A percentile compares a stretch with the other conserved stretches of the same genome.
Evolutionary conservation across 1,284 basidiomycete genomes (phyloP).

Genomic region (Moesziomyces sp.): DNA sequence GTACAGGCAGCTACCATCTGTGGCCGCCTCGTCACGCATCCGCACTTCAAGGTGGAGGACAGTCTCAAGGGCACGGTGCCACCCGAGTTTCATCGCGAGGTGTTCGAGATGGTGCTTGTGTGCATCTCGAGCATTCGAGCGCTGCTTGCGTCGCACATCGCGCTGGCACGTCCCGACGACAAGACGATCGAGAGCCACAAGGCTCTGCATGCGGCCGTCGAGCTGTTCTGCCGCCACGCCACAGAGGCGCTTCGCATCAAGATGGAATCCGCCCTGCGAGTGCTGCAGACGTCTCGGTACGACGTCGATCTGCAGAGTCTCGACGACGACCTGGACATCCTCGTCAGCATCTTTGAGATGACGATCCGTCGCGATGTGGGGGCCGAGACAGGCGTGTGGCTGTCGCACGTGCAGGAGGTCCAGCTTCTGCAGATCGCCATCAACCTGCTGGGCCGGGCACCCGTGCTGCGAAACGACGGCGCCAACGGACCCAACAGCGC

Average conservation of each 20-base stretch:
- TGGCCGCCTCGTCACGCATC: conserved; percentile 77
- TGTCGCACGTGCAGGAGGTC: conserved; percentile 81
- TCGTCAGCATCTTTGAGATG: conserved; percentile 83
- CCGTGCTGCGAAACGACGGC: conserved; percentile 35
- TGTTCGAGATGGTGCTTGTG: conserved; percentile 51
- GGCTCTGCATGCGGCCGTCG: conserved; percentile 80
- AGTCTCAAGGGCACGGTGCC: conserved; percentile 78
- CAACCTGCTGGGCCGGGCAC: conserved; percentile 77
- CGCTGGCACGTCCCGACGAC: conserved; percentile 26
- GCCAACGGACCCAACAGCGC: conserved; percentile 28
- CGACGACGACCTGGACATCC: conserved; percentile 81
- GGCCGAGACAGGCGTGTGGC: conserved; percentile 80
- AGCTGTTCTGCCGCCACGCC: conserved; percentile 78
- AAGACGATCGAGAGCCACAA: conserved; percentile 61
- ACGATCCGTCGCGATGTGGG: conserved; percentile 75
- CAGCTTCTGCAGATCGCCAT: conserved; percentile 82
- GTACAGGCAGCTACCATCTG: conserved; percentile 75
- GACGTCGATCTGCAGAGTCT: conserved; percentile 71
- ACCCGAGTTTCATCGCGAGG: conserved; percentile 77
- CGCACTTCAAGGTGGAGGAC: conserved; percentile 78
- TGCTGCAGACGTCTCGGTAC: conserved; percentile 70
- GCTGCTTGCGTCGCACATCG: conserved; percentile 13
- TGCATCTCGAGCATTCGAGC: conserved; percentile 30
- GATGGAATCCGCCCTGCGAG: conserved; percentile 72
- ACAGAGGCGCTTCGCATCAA: conserved; percentile 75